A percentile compares a stretch with the other conserved stretches of the same genome.
Evolutionary conservation across 306 rosid genomes (phyloP).

Genomic region (Vigna mungo): DNA sequence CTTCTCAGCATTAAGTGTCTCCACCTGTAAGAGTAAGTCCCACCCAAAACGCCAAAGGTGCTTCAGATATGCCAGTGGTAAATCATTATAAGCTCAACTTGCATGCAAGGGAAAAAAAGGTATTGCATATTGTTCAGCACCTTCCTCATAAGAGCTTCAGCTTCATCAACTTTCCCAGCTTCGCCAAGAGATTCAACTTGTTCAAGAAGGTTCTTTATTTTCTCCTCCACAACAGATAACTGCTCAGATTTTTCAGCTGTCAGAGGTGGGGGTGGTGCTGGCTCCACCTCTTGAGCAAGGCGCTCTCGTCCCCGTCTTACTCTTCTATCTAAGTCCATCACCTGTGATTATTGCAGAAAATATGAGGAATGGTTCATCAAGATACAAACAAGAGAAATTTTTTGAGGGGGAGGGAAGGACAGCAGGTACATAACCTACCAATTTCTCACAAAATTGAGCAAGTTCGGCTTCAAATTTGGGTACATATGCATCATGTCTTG

Average conservation of each 20-base stretch:
- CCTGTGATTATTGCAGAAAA: slow-evolving; percentile 57
- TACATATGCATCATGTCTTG: slow-evolving; percentile 83
- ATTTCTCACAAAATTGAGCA: slow-evolving; percentile 90
- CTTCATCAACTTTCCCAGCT: slow-evolving; percentile 99
- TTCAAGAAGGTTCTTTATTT: slow-evolving; percentile 95
- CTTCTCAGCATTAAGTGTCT: slow-evolving; percentile 86
- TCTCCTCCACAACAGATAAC: slow-evolving; percentile 87
- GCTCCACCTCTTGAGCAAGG: slow-evolving; percentile 98
- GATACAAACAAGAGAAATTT: slow-evolving; percentile 25
- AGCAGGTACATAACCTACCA: slow-evolving; percentile 60
- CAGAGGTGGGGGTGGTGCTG: slow-evolving; percentile 79
- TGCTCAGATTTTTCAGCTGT: slow-evolving; percentile 90
- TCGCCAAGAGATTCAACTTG: slow-evolving; percentile 98
- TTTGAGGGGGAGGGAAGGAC: background rate
- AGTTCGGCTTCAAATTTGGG: slow-evolving; percentile 97
- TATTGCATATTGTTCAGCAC: slow-evolving; percentile 51
- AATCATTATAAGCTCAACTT: slow-evolving; percentile 22
- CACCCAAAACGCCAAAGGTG: slow-evolving; percentile 4
- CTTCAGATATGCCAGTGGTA: background rate
- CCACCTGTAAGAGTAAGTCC: slow-evolving; percentile 66
- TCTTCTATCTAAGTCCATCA: slow-evolving; percentile 97
- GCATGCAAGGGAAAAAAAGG: slow-evolving; percentile 19
- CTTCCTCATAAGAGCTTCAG: slow-evolving; percentile 99
- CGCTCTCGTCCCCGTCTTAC: slow-evolving; percentile 97
- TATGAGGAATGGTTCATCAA: slow-evolving; percentile 18